Percentiles rank a stretch among this genome's conserved stretches.
Conservation (phyloP, 2,329 filamentous ascomycete species). For the Botryotinia convoluta region DNA sequence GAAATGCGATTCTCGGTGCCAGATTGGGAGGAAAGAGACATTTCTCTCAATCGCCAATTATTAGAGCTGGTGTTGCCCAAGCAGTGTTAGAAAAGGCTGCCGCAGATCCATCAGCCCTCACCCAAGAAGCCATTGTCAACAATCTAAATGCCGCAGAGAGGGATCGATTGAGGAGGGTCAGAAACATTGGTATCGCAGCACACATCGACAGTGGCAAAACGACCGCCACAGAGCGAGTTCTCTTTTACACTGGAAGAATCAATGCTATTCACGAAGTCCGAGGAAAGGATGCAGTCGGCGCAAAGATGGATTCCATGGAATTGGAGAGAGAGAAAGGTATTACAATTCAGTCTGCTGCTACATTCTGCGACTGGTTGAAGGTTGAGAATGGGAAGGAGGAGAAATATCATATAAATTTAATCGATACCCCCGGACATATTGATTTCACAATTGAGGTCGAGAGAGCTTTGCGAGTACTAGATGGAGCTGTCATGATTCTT, state of each 20-base stretch:
- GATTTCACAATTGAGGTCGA: constrained; percentile 99
- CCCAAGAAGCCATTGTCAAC: constrained; percentile 34
- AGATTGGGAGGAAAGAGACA: constrained; percentile 28
- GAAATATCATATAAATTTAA: constrained; percentile 96
- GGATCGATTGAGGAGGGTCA: constrained; percentile 72
- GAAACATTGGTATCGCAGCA: constrained; percentile 98
- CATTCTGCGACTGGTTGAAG: constrained; percentile 96
- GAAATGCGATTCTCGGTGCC: constrained; percentile 24
- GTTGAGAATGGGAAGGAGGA: constrained; percentile 79
- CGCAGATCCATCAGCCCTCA: constrained; percentile 30
- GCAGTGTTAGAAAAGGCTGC: constrained; percentile 37
- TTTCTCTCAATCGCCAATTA: constrained; percentile 34
- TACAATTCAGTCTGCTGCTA: constrained; percentile 97
- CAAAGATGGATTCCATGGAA: constrained; percentile 99
- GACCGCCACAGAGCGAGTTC: constrained; percentile 90
- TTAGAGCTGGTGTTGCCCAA: constrained; percentile 34
- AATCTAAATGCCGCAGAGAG: constrained; percentile 63
- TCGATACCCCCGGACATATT: constrained; percentile 97
- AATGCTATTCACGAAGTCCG: constrained; percentile 96
- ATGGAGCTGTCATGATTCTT: constrained; percentile 97
- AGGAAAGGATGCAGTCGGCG: constrained; percentile 89
- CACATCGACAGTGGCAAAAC: constrained; percentile 99
- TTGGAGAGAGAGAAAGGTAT: constrained; percentile 97
- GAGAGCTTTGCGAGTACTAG: constrained; percentile 87
- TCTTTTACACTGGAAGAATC: constrained; percentile 97